phyloP scores from a whole-genome alignment of 1,284 basidiomycete species.

The Ustilago nuda region DNA sequence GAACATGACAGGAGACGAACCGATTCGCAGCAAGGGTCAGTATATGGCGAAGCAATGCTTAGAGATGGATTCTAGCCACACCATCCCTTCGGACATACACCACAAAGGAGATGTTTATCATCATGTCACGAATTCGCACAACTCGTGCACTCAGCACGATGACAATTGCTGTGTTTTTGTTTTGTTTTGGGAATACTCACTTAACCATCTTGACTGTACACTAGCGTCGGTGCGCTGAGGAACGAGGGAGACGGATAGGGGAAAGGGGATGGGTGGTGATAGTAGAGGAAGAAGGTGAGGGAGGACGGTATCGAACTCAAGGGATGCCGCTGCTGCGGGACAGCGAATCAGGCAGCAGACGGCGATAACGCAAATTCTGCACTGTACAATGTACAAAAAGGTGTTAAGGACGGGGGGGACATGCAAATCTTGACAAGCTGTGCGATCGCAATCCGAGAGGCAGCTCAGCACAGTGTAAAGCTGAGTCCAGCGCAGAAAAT shows the following conservation, averaged over 20 bases:
- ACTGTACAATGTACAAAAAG: not conserved
- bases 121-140: not conserved
- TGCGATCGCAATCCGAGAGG: not conserved
- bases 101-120: not conserved
- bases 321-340: slow-evolving; percentile 9
- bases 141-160: not conserved
- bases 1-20: not conserved
- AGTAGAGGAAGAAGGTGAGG: slow-evolving; percentile 19
- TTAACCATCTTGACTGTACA: slow-evolving; percentile 59
- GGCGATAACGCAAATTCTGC: not conserved
- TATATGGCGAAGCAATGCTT: not conserved
- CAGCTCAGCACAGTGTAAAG: slow-evolving; percentile 6
- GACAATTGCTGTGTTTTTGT: slow-evolving; percentile 2
- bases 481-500: slow-evolving; percentile 1
- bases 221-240: slow-evolving; percentile 49
- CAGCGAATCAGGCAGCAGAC: slow-evolving; percentile 8
- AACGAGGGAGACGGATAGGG: slow-evolving; percentile 45
- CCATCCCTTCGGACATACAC: not conserved
- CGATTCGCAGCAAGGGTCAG: slow-evolving; percentile 16
- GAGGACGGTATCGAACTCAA: slow-evolving; percentile 18
- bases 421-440: slow-evolving; percentile 16
- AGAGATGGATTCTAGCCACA: not conserved
- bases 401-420: slow-evolving; percentile 24
- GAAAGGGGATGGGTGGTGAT: slow-evolving; percentile 25
- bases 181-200: slow-evolving; percentile 34